Evolutionary conservation across 2,329 filamentous ascomycete species (phyloP), one percentile per base, ranked within the genome.

Genomic region (Boeremia exigua): DNA sequence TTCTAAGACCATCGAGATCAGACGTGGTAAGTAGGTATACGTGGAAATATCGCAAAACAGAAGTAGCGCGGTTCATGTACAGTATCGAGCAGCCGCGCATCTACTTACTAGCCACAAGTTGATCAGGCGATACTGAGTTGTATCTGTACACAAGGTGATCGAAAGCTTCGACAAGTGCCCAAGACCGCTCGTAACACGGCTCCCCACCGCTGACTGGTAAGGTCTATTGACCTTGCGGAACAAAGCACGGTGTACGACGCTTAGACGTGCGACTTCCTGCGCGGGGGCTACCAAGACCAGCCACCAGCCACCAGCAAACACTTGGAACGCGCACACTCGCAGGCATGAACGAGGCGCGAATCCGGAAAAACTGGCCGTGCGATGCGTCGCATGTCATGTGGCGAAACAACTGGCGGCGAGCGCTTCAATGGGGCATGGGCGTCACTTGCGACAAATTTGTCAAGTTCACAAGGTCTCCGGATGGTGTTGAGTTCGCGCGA

Each of bases 401-500:
- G 54, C 44, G 36, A 44, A 34, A 38, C 29, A 27, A n/a, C 38
- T 52, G 33, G 44, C 48, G 48, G 54, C 48, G 39, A 52, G 27
- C 10, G 47, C 46, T 14, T 23, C 33, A 15, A 27, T 9, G 19
- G 39, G 32, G 29, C 15, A 19, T 28, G 47, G 40, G 40, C 40
- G 43, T 42, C 47, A 32, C 51, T 51, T 38, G 47, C 15, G 15
- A 17, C 15, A 10, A 33, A 51, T 57, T 57, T 52, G 54, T 57
- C 44, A 57, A 45, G 44, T 36, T 28, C 39, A 25, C 25, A 45
- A 39, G 29, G 43, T 34, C 27, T 19, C 19, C 40, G n/a, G 39
- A 38, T 57, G 48, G 54, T 48, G 54, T 52, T 57, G 48, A 52
- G 53, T 56, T 56, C 47, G 37, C 43, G 53, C 42, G 42, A 33